Percentiles rank a stretch among this genome's conserved stretches.
Evolutionary conservation across 2,329 filamentous ascomycete genomes (phyloP).

Genomic region (Helotiales sp.): DNA sequence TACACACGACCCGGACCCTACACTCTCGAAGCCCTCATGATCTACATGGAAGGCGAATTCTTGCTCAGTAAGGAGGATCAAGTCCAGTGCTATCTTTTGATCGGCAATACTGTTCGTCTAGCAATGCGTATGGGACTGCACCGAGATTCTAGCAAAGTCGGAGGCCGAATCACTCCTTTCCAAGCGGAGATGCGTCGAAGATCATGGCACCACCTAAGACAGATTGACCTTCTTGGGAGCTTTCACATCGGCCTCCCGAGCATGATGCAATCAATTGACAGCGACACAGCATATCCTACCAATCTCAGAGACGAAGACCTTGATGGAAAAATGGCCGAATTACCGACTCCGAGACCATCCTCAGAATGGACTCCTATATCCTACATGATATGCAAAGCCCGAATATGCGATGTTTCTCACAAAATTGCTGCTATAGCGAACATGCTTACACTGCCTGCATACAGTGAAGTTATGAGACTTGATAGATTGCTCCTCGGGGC

Average conservation of each 20-base stretch:
- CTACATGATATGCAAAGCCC: constrained; percentile 54
- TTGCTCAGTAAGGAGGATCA: constrained; percentile 50
- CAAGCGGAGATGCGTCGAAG: constrained; percentile 73
- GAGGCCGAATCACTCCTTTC: constrained; percentile 60
- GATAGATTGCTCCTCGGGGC: constrained; percentile 47
- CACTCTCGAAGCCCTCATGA: constrained; percentile 51
- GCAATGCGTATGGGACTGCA: constrained; percentile 61
- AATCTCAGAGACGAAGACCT: constrained; percentile 69
- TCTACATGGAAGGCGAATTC: constrained; percentile 53
- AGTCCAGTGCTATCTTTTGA: constrained; percentile 55
- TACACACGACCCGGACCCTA: constrained; percentile 50
- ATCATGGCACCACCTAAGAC: constrained; percentile 53
- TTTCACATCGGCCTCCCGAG: constrained; percentile 69
- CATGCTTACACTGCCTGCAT: constrained; percentile 46
- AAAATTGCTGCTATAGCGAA: constrained; percentile 52
- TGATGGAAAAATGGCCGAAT: constrained; percentile 49
- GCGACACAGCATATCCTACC: constrained; percentile 59
- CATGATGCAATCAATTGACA: constrained; percentile 64
- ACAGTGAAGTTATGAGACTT: constrained; percentile 49
- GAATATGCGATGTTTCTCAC: constrained; percentile 48
- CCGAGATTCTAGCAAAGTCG: constrained; percentile 45
- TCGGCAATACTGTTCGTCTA: constrained; percentile 50
- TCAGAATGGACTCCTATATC: constrained; percentile 59
- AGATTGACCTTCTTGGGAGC: constrained; percentile 63
- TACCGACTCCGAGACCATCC: constrained; percentile 58